phyloP scores from a whole-genome alignment of 257 asterid genomes.

The Sherardia arvensis region DNA sequence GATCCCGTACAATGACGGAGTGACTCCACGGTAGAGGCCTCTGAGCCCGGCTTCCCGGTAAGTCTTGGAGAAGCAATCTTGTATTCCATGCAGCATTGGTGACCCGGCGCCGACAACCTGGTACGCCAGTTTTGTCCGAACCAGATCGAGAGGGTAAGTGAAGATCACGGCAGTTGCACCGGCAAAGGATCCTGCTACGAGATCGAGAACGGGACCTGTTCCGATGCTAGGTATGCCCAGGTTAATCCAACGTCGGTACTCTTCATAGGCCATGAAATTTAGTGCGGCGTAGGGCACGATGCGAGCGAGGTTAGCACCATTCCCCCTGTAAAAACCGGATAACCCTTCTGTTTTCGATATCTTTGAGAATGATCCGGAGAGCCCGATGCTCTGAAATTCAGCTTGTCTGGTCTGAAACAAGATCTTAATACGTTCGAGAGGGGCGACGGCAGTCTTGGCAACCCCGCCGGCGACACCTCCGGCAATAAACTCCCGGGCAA shows the following conservation, averaged over 20 bases:
- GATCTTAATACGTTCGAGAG: constrained; percentile 92
- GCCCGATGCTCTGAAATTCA: constrained; percentile 72
- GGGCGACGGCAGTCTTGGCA: constrained; percentile 88
- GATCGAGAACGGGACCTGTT: constrained; percentile 91
- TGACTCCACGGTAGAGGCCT: constrained; percentile 89
- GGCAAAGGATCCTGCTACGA: constrained; percentile 85
- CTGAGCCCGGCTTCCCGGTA: constrained; percentile 65
- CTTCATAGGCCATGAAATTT: constrained; percentile 91
- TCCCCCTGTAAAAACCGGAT: constrained; percentile 88
- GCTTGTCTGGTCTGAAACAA: constrained; percentile 88
- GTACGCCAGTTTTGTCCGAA: constrained; percentile 84
- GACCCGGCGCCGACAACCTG: constrained; percentile 84
- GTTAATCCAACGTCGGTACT: constrained; percentile 81
- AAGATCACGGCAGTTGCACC: constrained; percentile 95
- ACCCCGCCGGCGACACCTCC: constrained; percentile 96
- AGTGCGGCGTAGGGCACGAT: constrained; percentile 97
- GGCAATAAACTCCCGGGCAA: constrained; percentile 75
- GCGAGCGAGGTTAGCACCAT: constrained; percentile 94
- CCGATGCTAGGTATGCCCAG: constrained; percentile 46
- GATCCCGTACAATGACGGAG: constrained; percentile 88
- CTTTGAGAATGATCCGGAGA: constrained; percentile 67
- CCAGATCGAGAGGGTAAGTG: constrained; percentile 94
- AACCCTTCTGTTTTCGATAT: constrained; percentile 82
- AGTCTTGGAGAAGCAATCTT: constrained; percentile 78
- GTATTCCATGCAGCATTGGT: constrained; percentile 41